Evolutionary conservation across 2,329 filamentous ascomycete genomes (phyloP).

Genomic region (Epichloe scottii): DNA sequence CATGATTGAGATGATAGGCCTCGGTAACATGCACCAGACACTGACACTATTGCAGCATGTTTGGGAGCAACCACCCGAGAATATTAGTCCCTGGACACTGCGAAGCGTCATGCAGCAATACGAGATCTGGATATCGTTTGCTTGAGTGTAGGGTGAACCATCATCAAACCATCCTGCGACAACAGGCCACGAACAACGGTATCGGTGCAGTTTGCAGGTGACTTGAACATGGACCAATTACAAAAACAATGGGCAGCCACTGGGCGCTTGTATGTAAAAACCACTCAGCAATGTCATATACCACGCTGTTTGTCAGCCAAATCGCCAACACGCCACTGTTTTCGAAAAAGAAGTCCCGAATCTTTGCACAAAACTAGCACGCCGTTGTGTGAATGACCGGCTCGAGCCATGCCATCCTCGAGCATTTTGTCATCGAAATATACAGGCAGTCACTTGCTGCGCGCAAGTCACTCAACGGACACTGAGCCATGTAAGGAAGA

Average conservation of each 20-base stretch:
- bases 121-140: constrained; percentile 37
- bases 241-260: no score
- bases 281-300: neutral
- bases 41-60: constrained; percentile 28
- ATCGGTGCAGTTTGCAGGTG: neutral
- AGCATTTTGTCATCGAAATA: constrained; percentile 14
- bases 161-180: no score
- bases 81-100: constrained; percentile 29
- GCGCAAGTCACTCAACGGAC: no score
- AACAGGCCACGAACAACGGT: no score
- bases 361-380: constrained; percentile 13
- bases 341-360: constrained; percentile 14
- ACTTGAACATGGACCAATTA: neutral
- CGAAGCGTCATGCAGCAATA: constrained; percentile 31
- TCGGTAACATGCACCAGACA: constrained; percentile 34
- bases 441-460: no score
- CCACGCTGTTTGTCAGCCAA: neutral
- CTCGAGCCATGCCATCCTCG: constrained; percentile 15
- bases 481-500: no score
- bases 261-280: no score
- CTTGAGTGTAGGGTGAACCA: constrained; percentile 13
- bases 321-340: neutral
- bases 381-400: constrained; percentile 16
- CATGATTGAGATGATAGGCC: constrained; percentile 25
- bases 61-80: constrained; percentile 22